A percentile compares a stretch with the other conserved stretches of the same genome.
phyloP scores from a whole-genome alignment of 2,329 filamentous ascomycete species.

The Colletotrichum plurivorum region DNA sequence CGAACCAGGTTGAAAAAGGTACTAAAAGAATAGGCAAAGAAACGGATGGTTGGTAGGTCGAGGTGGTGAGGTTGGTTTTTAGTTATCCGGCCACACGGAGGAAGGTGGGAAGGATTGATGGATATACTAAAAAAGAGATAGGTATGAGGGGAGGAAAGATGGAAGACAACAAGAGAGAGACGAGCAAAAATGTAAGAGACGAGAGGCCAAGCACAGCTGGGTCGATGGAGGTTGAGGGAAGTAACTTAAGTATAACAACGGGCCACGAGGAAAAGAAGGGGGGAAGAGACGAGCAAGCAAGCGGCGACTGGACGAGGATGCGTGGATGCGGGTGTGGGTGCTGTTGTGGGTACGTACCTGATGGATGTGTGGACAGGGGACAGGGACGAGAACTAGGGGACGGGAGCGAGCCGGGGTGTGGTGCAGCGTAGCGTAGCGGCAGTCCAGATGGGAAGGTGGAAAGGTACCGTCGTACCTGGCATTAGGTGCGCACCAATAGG shows the following conservation, averaged over 20 bases:
- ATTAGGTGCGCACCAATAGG: not conserved
- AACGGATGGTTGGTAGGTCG: conserved; percentile 18
- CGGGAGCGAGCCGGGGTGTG: conserved; percentile 24
- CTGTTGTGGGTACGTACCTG: not conserved
- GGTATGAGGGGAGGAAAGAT: not conserved
- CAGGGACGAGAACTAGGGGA: conserved; percentile 18
- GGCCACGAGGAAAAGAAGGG: conserved; percentile 32
- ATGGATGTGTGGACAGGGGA: not conserved
- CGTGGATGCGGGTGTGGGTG: not conserved
- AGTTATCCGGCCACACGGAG: conserved; percentile 33
- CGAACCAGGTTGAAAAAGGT: conserved; percentile 34
- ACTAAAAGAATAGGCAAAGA: conserved; percentile 38
- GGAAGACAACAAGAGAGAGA: conserved; percentile 29
- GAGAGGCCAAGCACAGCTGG: conserved; percentile 37
- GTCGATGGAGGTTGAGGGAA: conserved; percentile 34
- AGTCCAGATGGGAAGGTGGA: not conserved
- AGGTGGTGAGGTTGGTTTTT: conserved; percentile 2
- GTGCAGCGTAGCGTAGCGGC: not conserved
- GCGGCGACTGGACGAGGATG: conserved; percentile 12
- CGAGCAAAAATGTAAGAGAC: conserved; percentile 39
- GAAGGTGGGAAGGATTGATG: conserved; percentile 16
- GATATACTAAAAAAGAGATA: conserved; percentile 27
- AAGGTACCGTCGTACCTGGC: conserved; percentile 8
- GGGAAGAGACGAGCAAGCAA: conserved; percentile 4
- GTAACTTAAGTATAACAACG: conserved; percentile 38